Evolutionary conservation across 257 asterid species (phyloP), one percentile per base, ranked within the genome.

Genomic region (Prunella vulgaris): DNA sequence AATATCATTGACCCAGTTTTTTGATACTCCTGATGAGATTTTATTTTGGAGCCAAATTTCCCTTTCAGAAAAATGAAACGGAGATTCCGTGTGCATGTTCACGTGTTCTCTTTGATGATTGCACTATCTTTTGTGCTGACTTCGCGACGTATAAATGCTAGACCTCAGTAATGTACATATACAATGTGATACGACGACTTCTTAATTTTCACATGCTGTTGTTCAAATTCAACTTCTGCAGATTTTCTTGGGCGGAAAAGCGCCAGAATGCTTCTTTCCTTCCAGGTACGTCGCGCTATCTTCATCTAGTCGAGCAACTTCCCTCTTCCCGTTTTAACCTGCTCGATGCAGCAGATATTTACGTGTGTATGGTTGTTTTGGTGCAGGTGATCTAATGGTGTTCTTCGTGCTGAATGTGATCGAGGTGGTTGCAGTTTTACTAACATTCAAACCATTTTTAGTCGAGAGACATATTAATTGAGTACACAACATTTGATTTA

Each of bases 181-280:
- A 30, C n/a, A n/a, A n/a, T n/a, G n/a, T n/a, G n/a, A n/a, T n/a
- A n/a, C n/a, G n/a, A 40, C 15, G 7, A 12, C 10, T 44, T 59
- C 13, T 7, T 6, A 28, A 37, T 63, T 32, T 9, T 28, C 17
- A 37, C 51, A 17, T 67, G 65, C 78, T 74, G 20, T 63, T 32
- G 52, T 68, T 63, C 57, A 10, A 67, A 22, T 71, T 57, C n/a
- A 28, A 59, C 42, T 60, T 14, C 5, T 81, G 82, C 88, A 90
- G 97, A 32, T 83, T 90, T 73, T 90, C 96, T 12, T 90, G 97
- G 97, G 86, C 85, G 22, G 88, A 83, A 66, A 79, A 77, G 82
- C 97, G 88, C 8, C 96, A 64, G 69, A 10, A 72, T 61, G 84
- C 90, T 5, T 12, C 37, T 59, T 78, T 90, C 64, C 86, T 90